A percentile compares a stretch with the other conserved stretches of the same genome.
Evolutionary conservation across 208 protist genomes (phyloP).

Genomic region (Balamuthia mandrillaris): DNA sequence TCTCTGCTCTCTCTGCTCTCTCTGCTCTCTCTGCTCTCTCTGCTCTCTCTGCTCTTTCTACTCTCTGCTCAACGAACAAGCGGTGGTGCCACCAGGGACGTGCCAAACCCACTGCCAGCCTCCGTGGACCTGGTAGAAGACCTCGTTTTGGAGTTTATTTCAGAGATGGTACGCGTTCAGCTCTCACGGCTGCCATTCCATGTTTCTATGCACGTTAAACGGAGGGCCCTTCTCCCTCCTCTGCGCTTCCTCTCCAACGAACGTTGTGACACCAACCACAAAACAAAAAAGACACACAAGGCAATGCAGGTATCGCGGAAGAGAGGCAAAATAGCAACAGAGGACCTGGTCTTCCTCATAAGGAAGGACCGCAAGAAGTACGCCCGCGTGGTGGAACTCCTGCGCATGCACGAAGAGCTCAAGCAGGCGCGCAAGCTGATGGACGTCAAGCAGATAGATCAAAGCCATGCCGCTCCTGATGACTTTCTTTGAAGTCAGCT

Average conservation of each 20-base stretch:
- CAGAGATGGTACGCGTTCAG: constrained; percentile 45
- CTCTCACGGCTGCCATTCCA: not conserved
- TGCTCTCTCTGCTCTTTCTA: not conserved
- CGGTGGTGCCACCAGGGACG: constrained; percentile 26
- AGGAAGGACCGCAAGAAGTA: constrained; percentile 54
- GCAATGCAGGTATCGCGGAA: constrained; percentile 38
- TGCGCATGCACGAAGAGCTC: constrained; percentile 54
- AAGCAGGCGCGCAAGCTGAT: constrained; percentile 51
- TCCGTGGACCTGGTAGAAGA: constrained; percentile 55
- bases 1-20: not conserved
- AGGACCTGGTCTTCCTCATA: constrained; percentile 51
- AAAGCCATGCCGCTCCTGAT: too few relatives aligned
- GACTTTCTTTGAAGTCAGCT: too few relatives aligned
- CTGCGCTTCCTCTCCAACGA: too few relatives aligned
- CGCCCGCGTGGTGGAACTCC: constrained; percentile 44
- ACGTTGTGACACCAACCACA: not conserved
- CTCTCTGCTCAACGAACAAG: not conserved
- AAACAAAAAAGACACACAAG: not conserved
- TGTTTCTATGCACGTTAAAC: not conserved
- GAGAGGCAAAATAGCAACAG: constrained; percentile 52
- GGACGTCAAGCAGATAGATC: constrained; percentile 38
- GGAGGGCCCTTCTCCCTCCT: too few relatives aligned
- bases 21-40: not conserved
- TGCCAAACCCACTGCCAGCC: constrained; percentile 47
- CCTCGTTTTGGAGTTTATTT: constrained; percentile 49